Evolutionary conservation across 371 early-diverging fungal genomes (phyloP).

Genomic region (Mucor sp.): DNA sequence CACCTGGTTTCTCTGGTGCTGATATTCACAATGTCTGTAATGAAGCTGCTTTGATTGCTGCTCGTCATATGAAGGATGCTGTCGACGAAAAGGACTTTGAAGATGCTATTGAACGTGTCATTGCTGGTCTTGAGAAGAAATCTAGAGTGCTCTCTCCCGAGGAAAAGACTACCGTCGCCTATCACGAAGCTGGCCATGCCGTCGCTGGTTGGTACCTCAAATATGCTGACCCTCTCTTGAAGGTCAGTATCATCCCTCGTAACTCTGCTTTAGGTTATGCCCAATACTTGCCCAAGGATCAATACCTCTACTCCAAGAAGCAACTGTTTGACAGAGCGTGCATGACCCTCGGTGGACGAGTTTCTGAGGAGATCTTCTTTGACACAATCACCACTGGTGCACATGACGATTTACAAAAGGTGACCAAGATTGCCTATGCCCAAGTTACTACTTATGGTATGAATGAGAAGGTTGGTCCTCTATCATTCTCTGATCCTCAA

Average conservation of each 20-base stretch:
- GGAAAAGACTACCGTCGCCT: conserved; percentile 98
- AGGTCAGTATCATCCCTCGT: conserved; percentile 98
- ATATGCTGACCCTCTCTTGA: conserved; percentile 94
- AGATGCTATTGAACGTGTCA: conserved; percentile 97
- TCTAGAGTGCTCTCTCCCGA: conserved; percentile 93
- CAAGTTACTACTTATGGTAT: conserved; percentile 95
- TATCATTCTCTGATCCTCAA: conserved; percentile 81
- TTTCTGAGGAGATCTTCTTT: conserved; percentile 95
- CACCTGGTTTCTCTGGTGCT: conserved; percentile 98
- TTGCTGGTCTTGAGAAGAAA: conserved; percentile 98
- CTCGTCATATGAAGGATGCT: conserved; percentile 74
- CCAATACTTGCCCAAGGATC: conserved; percentile 98
- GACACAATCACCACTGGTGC: conserved; percentile 89
- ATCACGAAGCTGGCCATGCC: conserved; percentile 99
- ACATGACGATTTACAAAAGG: conserved; percentile 94
- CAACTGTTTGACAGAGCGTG: conserved; percentile 97
- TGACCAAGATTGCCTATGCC: conserved; percentile 97
- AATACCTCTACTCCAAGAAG: conserved; percentile 90
- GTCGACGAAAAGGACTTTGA: conserved; percentile 94
- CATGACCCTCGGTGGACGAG: conserved; percentile 98
- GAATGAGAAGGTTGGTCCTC: conserved; percentile 86
- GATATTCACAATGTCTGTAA: conserved; percentile 99
- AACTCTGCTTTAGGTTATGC: conserved; percentile 97
- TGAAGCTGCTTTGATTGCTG: conserved; percentile 98
- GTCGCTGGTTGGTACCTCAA: conserved; percentile 98